Percentiles rank a stretch among this genome's conserved stretches.
These are phyloP conservation scores for Diaporthe vexans DNA, from an alignment of 2,329 filamentous ascomycete genomes.

Conservation along the genomic window DNA sequence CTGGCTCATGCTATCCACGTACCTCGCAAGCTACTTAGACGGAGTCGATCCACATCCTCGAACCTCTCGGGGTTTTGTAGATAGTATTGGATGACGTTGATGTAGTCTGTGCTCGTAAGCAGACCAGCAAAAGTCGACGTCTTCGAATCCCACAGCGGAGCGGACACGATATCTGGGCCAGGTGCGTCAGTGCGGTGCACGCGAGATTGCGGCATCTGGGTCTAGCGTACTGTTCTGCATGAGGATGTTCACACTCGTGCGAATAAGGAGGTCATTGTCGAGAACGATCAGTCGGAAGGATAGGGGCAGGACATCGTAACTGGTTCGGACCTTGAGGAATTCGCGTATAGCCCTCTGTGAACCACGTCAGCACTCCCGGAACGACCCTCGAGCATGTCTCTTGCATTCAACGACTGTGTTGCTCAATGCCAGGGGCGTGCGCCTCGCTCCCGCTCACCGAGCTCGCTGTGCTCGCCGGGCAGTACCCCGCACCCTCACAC, in stretches of 20 bases:
- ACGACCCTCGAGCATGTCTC: not conserved
- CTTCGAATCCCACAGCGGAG: constrained; percentile 95
- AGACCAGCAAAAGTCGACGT: constrained; percentile 94
- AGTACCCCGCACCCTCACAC: constrained; percentile 42
- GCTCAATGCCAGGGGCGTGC: not conserved
- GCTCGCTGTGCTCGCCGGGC: constrained; percentile 30
- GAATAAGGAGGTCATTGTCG: constrained; percentile 94
- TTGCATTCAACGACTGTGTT: not conserved
- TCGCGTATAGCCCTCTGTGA: constrained; percentile 88
- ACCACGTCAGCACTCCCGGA: constrained; percentile 35
- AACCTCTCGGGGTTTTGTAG: constrained; percentile 95
- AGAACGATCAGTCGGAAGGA: constrained; percentile 97
- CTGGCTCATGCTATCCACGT: constrained; percentile 48
- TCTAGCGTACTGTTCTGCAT: constrained; percentile 85
- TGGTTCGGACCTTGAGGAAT: constrained; percentile 95
- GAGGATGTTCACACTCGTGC: constrained; percentile 95
- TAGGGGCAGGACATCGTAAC: constrained; percentile 96
- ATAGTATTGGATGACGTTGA: constrained; percentile 99
- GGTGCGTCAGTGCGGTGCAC: constrained; percentile 25
- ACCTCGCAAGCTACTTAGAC: constrained; percentile 92
- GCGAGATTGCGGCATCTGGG: not conserved
- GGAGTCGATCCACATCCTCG: constrained; percentile 92
- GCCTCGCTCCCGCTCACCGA: constrained; percentile 7
- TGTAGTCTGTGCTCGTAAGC: constrained; percentile 95
- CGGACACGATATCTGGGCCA: constrained; percentile 89